Evolutionary conservation across 1,139 yeast genomes (phyloP), one percentile per base, ranked within the genome.

Genomic region (Pichia sp.): DNA sequence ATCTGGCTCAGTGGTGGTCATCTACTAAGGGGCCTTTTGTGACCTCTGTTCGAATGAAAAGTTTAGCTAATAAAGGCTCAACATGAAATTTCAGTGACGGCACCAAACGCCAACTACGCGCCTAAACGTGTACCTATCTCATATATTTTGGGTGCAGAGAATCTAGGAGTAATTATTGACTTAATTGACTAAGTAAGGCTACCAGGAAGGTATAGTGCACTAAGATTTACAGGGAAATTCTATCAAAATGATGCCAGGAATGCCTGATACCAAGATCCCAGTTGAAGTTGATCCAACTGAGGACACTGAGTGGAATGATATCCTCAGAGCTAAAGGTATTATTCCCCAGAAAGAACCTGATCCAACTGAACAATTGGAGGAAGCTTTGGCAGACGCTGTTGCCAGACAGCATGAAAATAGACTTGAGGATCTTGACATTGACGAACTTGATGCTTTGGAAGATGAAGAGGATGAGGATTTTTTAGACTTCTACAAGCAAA

Each of bases 231-330:
- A 11, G 16, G 11, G 8, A 21, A 11, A 21, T 21, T 21, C 11
- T 11, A 4, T 5, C 7, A 37, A 27, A 11, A 40, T 40, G 43
- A 17, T 43, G 27, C 47, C 44, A 11, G 43, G 44, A 22, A 38
- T 41, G 38, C 42, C 42, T 32, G 58, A 56, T 35, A 58, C 55
- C 6, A 66, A 68, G 51, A 64, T 81, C 54, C 84, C 82, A 51
- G 93, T 87, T 35, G 88, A 87, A 60, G 96, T 88, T 38, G 88
- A 91, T 60, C 96, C 96, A 25, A 76, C 74, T 45, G 98, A 91
- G 60, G 99, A 91, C 56, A 91, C 98, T 1, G 98, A 91, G 59
- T 91, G 99, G 98, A 91, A 91, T 56, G 99, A 91, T 60, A 87
- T 91, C 46, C 68, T 91, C 32, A 67, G 99, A 46, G 72, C 75